Base-by-base conservation (phyloP, 129 eudicot species). In the Lactuca saligna region DNA sequence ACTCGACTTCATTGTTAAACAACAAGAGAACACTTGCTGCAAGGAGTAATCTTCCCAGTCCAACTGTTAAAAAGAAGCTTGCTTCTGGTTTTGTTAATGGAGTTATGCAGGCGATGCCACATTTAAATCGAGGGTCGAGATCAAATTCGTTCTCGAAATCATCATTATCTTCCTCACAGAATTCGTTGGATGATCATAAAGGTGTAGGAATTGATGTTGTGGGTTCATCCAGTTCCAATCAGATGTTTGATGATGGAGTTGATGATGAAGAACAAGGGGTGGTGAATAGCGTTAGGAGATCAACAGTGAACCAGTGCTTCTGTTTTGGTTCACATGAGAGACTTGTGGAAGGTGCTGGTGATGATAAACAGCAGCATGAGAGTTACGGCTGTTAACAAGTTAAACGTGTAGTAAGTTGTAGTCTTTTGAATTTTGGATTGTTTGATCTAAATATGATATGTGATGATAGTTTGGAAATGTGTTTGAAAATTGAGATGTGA, bases 21-120 rank as follows among this genome's bases (percentile, higher is more conserved):
- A 88, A 89, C 75, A 92, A 89, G 65, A 63, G 98, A n/a, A 78
- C 90, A 37, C 89, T 82, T 35, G 82, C 96, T 53, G 95, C 82
- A 13, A 75, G 96, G 64, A 86, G 91, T 74, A 84, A 81, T 71
- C 74, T 70, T 41, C 88, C 91, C 6, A 86, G 96, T 56, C 98
- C 96, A 61, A 78, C 69, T 13, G 79, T 86, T 7, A 85, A 89
- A 65, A 89, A 88, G 89, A 92, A 86, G 48, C 66, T 78, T 51
- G 95, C 98, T 32, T 84, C 87, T 2, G 89, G 91, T 54, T 50
- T 91, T 46, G 77, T 80, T 64, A 65, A 88, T 51, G 97, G 92
- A 16, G 86, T 84, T 62, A 75, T 91, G 94, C 93, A 88, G 69
- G 82, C 80, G 5, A 69, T 84, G 69, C 94, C 92, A 17, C 71